Base-by-base conservation (phyloP, 2,329 filamentous ascomycete genomes). In the Hypoxylon sp. region DNA sequence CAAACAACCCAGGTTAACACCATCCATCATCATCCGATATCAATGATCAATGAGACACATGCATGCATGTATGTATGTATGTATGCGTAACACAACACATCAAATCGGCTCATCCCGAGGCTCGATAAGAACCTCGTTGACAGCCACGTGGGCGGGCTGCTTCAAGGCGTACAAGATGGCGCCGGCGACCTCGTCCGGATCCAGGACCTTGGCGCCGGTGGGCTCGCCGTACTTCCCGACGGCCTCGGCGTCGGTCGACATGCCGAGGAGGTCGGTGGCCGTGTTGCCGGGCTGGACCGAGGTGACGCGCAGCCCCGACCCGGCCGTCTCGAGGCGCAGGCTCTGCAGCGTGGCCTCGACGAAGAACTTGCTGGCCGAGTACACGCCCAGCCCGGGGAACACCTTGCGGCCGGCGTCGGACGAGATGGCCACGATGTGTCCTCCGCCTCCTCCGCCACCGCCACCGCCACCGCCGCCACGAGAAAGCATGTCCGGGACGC, bases 291-390 rank as follows among this genome's bases (percentile, higher is more conserved):
- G 89, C 73, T 93, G 89, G 2, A 93, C 78, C 25, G 81, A 78
- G 0, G 89, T 91, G 29, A 93, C 88, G 2, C 88, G 78, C 37
- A 93, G 71, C 0, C 89, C 89, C 0, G 81, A 81, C 0, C 87
- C 88, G 0, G 86, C 89, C 0, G 88, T 92, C 76, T 93, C 89
- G 5, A 92, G 72, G 6, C 89, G 83, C 59, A 93, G 71, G 21
- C 78, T 78, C 70, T 92, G 89, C n/a, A 93, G 77, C 0, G 88
- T 89, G 1, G 88, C 89, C 69, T 93, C 89, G 45, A 93, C 88
- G 67, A 93, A 93, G 79, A 92, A 91, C 69, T 93, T 93, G 71
- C 83, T 88, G 17, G 87, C 89, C 0, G 87, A 90, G 77, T 93
- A 93, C 25, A 93, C 89, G 42, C 89, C 89, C 8, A 92, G 74